Evolutionary conservation across 768 basidiomycete genomes (phyloP).

Genomic region (Leccinum barrowsii): DNA sequence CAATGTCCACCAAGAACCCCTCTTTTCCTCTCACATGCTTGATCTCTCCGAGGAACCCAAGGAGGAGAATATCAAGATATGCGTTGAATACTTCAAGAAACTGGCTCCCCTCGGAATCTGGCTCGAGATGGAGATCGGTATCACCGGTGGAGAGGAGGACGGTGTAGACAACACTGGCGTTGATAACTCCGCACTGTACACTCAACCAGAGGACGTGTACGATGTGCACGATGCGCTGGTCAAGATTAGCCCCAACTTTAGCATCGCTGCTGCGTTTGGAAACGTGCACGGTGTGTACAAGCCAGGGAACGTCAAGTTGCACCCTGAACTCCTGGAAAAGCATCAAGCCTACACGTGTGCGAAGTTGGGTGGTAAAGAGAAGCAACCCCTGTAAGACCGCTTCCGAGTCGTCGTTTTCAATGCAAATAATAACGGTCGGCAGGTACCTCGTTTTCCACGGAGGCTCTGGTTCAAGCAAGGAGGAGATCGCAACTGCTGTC

Average conservation of each 20-base stretch:
- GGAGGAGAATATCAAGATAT: slow-evolving; percentile 91
- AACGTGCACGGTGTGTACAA: slow-evolving; percentile 99
- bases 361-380: slow-evolving; percentile 59
- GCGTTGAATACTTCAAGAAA: slow-evolving; percentile 92
- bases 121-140: slow-evolving; percentile 99
- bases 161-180: slow-evolving; percentile 97
- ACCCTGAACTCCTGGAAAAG: slow-evolving; percentile 86
- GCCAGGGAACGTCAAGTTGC: slow-evolving; percentile 93
- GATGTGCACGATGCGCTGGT: slow-evolving; percentile 86
- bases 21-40: slow-evolving; percentile 98
- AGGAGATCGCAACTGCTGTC: slow-evolving; percentile 93
- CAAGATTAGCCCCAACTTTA: slow-evolving; percentile 88
- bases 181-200: slow-evolving; percentile 93
- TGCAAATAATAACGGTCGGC: not conserved
- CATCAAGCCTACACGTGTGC: slow-evolving; percentile 77
- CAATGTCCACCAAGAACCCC: slow-evolving; percentile 80
- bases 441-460: slow-evolving; percentile 99
- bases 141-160: slow-evolving; percentile 99
- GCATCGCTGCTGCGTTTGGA: slow-evolving; percentile 96
- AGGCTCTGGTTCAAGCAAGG: slow-evolving; percentile 94
- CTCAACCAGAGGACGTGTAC: slow-evolving; percentile 94
- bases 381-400: slow-evolving; percentile 75
- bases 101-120: slow-evolving; percentile 90
- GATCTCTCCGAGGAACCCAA: slow-evolving; percentile 92
- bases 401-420: not conserved